phyloP scores from a whole-genome alignment of 2,329 filamentous ascomycete genomes.

The Colletotrichum euphorbiae region DNA sequence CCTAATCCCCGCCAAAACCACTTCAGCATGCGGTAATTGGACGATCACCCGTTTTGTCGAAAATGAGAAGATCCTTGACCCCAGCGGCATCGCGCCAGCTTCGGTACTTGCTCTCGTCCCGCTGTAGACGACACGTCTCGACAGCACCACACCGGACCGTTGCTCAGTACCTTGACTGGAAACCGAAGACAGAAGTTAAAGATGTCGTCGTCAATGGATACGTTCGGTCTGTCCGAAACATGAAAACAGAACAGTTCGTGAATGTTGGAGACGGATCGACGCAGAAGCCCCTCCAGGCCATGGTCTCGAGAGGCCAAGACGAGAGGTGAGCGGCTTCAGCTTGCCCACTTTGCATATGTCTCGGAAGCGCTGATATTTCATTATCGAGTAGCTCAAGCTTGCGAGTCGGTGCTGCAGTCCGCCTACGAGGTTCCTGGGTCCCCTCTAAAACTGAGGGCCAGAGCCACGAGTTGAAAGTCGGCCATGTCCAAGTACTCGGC shows the following conservation, averaged over 20 bases:
- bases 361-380: slow-evolving; percentile 46
- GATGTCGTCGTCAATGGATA: slow-evolving; percentile 78
- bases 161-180: slow-evolving; percentile 67
- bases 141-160: slow-evolving; percentile 57
- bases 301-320: slow-evolving; percentile 77
- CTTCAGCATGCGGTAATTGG: too few species aligned
- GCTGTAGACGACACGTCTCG: slow-evolving; percentile 48
- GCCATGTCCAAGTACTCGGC: slow-evolving; percentile 76
- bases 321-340: slow-evolving; percentile 68
- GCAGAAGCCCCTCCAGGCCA: slow-evolving; percentile 80
- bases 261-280: slow-evolving; percentile 90
- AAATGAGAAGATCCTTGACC: not conserved
- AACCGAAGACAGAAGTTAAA: slow-evolving; percentile 56
- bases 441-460: slow-evolving; percentile 76
- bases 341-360: slow-evolving; percentile 40
- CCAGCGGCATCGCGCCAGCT: slow-evolving; percentile 4
- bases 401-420: slow-evolving; percentile 83
- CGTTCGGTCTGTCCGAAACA: slow-evolving; percentile 85
- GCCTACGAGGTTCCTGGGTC: slow-evolving; percentile 81
- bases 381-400: slow-evolving; percentile 65
- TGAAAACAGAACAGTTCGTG: slow-evolving; percentile 86
- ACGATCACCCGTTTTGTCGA: not conserved
- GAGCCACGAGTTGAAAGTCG: slow-evolving; percentile 83
- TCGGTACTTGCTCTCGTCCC: not conserved
- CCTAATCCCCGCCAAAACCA: too few species aligned